Percentiles rank a stretch among this genome's conserved stretches.
These are phyloP conservation scores for Kurtzmaniella natalensis DNA, from an alignment of 1,139 yeast genomes.

Conservation along the genomic window DNA sequence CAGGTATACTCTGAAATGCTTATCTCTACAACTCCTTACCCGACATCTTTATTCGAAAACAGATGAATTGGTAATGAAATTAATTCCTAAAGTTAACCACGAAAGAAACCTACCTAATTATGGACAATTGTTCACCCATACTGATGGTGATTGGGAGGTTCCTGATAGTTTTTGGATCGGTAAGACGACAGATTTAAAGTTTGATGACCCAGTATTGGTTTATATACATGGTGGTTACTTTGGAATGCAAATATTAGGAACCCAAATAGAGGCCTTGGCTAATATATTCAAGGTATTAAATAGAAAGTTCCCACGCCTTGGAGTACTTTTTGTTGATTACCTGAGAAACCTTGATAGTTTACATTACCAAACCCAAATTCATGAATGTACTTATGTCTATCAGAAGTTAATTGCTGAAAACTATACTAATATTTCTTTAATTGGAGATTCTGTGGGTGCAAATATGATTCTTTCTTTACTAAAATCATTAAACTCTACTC, in stretches of 20 bases:
- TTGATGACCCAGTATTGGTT: constrained; percentile 4
- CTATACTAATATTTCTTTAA: constrained; percentile 15
- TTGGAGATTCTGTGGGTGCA: constrained; percentile 23
- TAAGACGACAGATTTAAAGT: not conserved
- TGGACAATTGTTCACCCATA: not conserved
- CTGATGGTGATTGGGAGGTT: not conserved
- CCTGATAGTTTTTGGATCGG: constrained; percentile 3
- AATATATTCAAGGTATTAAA: constrained; percentile 5
- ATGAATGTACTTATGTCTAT: constrained; percentile 4
- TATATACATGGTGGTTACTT: constrained; percentile 11
- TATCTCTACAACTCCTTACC: not conserved
- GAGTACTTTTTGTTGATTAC: constrained; percentile 24
- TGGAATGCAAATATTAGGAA: constrained; percentile 7
- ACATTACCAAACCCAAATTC: constrained; percentile 6
- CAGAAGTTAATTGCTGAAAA: constrained; percentile 10
- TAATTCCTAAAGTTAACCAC: not conserved
- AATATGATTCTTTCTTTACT: constrained; percentile 17
- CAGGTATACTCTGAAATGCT: constrained; percentile 1
- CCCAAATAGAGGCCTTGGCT: constrained; percentile 5
- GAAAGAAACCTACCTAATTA: not conserved
- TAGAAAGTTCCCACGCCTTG: not conserved
- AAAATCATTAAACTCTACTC: not conserved
- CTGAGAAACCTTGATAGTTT: constrained; percentile 25
- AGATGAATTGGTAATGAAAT: not conserved
- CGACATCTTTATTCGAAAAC: not conserved